Percentiles rank a stretch among this genome's conserved stretches.
Evolutionary conservation across 2,329 filamentous ascomycete species (phyloP).

Genomic region (Daldinia sp.): DNA sequence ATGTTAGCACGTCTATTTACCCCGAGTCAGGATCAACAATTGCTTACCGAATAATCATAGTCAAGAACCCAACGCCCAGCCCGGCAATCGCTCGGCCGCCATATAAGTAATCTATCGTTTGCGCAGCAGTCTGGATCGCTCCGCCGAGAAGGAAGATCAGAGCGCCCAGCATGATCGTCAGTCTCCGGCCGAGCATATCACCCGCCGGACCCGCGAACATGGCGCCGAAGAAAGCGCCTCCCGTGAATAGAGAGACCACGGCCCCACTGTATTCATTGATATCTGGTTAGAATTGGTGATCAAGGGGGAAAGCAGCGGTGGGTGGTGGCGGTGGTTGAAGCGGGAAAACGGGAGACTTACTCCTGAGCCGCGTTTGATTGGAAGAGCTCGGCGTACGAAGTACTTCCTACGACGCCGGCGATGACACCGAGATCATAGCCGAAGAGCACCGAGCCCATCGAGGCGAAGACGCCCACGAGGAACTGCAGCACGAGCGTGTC

Average conservation of each 20-base stretch:
- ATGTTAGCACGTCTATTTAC: conserved; percentile 56
- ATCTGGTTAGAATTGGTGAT: conserved; percentile 27
- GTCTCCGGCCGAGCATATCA: conserved; percentile 70
- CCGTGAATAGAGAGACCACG: conserved; percentile 83
- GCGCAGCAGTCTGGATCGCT: conserved; percentile 77
- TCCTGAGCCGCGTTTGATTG: conserved; percentile 54
- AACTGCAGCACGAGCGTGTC: conserved; percentile 53
- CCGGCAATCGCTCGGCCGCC: conserved; percentile 78
- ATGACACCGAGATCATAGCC: conserved; percentile 69
- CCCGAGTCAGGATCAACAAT: conserved; percentile 52
- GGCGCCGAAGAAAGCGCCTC: conserved; percentile 73
- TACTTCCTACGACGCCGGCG: conserved; percentile 64
- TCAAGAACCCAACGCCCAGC: conserved; percentile 64
- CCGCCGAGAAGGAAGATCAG: conserved; percentile 79
- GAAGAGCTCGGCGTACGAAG: conserved; percentile 58
- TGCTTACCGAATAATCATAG: conserved; percentile 56
- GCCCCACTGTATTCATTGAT: conserved; percentile 63
- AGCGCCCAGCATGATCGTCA: conserved; percentile 78
- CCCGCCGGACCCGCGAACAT: conserved; percentile 68
- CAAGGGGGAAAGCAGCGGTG: background rate
- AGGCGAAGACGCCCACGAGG: conserved; percentile 66
- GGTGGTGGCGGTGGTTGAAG: too few relatives aligned
- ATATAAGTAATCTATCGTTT: conserved; percentile 70
- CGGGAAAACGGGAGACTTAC: conserved; percentile 45
- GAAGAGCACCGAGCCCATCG: conserved; percentile 66